Conservation (phyloP, 2,329 filamentous ascomycete genomes). For the Venturia asperata region DNA sequence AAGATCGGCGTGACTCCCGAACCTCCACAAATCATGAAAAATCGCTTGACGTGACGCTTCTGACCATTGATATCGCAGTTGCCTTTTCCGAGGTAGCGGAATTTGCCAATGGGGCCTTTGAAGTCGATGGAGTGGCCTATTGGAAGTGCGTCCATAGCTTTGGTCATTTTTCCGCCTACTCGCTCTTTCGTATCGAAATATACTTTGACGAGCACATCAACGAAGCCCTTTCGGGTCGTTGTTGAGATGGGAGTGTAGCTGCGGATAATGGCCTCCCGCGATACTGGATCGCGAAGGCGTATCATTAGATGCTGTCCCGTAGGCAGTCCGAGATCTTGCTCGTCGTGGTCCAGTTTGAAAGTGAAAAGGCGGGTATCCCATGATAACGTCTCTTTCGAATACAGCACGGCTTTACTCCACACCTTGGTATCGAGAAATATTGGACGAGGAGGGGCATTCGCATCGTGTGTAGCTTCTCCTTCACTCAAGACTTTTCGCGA, state of each 20-base stretch:
- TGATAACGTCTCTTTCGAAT: conserved; percentile 62
- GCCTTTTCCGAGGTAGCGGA: conserved; percentile 68
- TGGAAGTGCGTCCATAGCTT: conserved; percentile 65
- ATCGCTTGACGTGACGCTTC: conserved; percentile 52
- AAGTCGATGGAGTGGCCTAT: conserved; percentile 70
- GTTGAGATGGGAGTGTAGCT: conserved; percentile 81
- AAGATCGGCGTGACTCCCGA: conserved; percentile 91
- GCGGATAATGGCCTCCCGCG: conserved; percentile 67
- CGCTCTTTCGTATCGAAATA: conserved; percentile 56
- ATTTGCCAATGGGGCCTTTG: conserved; percentile 82
- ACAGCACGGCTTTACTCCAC: conserved; percentile 68
- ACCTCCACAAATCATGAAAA: conserved; percentile 83
- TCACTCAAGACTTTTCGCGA: conserved; percentile 49
- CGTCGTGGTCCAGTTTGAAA: conserved; percentile 65
- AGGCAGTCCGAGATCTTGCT: conserved; percentile 67
- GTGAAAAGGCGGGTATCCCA: conserved; percentile 75
- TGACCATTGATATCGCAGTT: conserved; percentile 53
- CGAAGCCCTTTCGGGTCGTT: conserved; percentile 50
- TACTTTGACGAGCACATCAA: conserved; percentile 76
- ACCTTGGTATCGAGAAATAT: conserved; percentile 63
- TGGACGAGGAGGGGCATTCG: conserved; percentile 41
- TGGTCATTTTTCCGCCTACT: conserved; percentile 73
- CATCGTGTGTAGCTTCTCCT: conserved; percentile 36
- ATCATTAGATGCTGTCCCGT: conserved; percentile 85
- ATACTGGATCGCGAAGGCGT: conserved; percentile 64